Conservation (phyloP, 164 flowering plant genomes). For the Aristolochia contorta region DNA sequence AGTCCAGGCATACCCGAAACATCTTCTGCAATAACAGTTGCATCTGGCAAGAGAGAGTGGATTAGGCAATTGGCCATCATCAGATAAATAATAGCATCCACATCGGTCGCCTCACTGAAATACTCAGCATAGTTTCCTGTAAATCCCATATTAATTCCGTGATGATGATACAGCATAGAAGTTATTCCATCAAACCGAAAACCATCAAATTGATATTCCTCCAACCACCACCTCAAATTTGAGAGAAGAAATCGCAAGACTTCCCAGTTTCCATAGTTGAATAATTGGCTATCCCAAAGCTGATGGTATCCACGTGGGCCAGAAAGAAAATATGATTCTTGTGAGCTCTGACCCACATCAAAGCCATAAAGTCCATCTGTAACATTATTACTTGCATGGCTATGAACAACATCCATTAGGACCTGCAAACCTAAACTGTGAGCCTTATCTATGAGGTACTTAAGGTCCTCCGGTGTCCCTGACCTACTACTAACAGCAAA, state of each 20-base stretch:
- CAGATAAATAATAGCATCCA: conserved; percentile 89
- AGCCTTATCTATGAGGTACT: conserved; percentile 90
- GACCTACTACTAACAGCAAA: conserved; percentile 98
- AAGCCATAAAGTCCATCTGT: conserved; percentile 95
- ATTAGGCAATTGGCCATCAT: conserved; percentile 78
- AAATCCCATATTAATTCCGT: conserved; percentile 76
- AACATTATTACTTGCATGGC: conserved; percentile 87
- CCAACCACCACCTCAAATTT: conserved; percentile 94
- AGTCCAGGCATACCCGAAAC: conserved; percentile 97
- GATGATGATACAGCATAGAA: conserved; percentile 96
- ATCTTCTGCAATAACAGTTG: conserved; percentile 88
- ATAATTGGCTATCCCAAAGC: conserved; percentile 90
- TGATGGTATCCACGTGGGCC: conserved; percentile 86
- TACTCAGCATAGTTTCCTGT: conserved; percentile 79
- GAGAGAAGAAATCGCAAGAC: conserved; percentile 93
- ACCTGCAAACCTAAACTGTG: conserved; percentile 83
- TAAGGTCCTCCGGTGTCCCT: conserved; percentile 96
- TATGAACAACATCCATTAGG: conserved; percentile 92
- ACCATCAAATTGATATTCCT: conserved; percentile 90
- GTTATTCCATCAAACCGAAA: conserved; percentile 97
- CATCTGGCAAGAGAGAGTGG: conserved; percentile 68
- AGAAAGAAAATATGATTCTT: conserved; percentile 87
- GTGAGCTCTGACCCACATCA: conserved; percentile 87
- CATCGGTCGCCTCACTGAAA: conserved; percentile 84
- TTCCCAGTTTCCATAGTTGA: conserved; percentile 96